Conservation (phyloP, 2,329 filamentous ascomycete species). For the Hortaea werneckii region DNA sequence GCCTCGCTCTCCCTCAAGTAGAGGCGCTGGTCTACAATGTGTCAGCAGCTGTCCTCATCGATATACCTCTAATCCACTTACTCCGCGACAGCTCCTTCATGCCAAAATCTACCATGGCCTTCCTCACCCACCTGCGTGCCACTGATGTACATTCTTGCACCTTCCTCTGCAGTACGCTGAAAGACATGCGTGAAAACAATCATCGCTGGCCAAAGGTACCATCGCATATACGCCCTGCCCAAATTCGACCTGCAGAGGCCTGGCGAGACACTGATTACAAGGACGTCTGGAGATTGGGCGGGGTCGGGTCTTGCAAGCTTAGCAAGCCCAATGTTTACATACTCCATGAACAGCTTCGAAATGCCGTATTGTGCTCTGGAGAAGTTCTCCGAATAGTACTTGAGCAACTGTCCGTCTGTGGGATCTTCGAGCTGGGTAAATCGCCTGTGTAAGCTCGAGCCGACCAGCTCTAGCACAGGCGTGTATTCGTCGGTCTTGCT, state of each 20-base stretch:
- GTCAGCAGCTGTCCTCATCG: background rate
- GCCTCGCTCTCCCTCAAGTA: conserved; percentile 1
- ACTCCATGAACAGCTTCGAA: conserved; percentile 12
- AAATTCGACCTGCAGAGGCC: conserved; percentile 4
- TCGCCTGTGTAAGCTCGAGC: conserved; percentile 3
- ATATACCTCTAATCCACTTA: conserved; percentile 1
- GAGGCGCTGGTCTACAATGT: conserved; percentile 2
- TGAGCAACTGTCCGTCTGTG: background rate
- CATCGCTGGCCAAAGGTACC: background rate
- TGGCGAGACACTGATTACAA: conserved; percentile 7
- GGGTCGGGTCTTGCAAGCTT: background rate
- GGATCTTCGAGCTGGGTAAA: background rate
- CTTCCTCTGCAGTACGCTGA: conserved; percentile 9
- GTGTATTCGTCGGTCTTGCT: conserved; percentile 4
- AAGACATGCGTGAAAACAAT: background rate
- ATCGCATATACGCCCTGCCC: conserved; percentile 1
- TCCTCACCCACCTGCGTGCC: conserved; percentile 6
- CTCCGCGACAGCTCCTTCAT: conserved; percentile 6
- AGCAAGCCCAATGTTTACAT: conserved; percentile 4
- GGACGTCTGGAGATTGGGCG: conserved; percentile 1
- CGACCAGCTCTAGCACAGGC: conserved; percentile 12
- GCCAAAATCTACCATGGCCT: conserved; percentile 10
- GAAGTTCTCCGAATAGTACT: background rate
- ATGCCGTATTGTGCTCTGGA: conserved; percentile 5
- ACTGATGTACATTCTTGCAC: conserved; percentile 11